Conservation (phyloP, 2,329 filamentous ascomycete species). For the Clonostachys rosea region DNA sequence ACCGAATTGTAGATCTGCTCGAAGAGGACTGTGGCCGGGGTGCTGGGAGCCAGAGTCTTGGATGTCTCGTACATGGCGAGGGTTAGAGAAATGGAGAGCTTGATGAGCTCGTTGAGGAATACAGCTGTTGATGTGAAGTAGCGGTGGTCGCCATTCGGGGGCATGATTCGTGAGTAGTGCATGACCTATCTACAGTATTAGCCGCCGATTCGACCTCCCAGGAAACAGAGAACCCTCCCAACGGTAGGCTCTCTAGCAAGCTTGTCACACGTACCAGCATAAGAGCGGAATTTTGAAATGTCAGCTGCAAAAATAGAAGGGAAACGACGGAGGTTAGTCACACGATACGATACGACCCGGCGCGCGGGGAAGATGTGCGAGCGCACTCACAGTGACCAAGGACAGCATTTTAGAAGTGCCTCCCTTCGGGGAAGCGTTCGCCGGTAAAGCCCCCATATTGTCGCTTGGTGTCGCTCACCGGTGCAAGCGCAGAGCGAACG, state of each 20-base stretch:
- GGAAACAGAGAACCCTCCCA: not conserved
- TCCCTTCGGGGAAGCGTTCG: not conserved
- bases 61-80: conserved; percentile 88
- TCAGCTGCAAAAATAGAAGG: conserved; percentile 37
- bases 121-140: conserved; percentile 94
- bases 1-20: conserved; percentile 74
- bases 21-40: conserved; percentile 75
- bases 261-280: conserved; percentile 52
- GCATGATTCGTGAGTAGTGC: conserved; percentile 94
- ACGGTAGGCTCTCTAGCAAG: not conserved
- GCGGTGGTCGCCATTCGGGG: conserved; percentile 73
- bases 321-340: not conserved
- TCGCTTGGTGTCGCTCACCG: no score
- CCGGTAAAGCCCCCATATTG: no score
- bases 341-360: no score
- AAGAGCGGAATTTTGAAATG: conserved; percentile 69
- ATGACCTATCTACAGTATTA: conserved; percentile 56
- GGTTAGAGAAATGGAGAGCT: conserved; percentile 79
- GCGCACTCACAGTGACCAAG: conserved; percentile 2
- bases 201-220: not conserved
- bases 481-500: no score
- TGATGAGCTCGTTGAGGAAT: conserved; percentile 88
- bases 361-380: no score
- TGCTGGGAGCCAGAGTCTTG: conserved; percentile 69
- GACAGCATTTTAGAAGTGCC: conserved; percentile 3